These are phyloP conservation scores for Patellifolia procumbens DNA, from an alignment of 179 eudicot species.

Conservation along the genomic window DNA sequence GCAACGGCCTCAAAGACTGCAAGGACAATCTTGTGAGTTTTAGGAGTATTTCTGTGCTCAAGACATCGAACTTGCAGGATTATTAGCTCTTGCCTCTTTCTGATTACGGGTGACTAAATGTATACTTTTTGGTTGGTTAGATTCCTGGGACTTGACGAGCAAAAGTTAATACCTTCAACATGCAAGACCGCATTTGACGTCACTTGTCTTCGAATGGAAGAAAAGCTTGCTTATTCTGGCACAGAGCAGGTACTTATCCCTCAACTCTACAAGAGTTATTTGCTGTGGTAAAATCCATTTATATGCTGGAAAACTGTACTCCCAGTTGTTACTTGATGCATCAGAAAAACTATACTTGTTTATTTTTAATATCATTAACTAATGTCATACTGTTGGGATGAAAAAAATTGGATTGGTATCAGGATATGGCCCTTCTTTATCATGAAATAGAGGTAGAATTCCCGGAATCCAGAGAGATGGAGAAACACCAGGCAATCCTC, in stretches of 20 bases:
- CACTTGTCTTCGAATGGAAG: slow-evolving; percentile 84
- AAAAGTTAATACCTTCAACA: slow-evolving; percentile 55
- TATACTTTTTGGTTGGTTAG: slow-evolving; percentile 38
- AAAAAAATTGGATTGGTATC: slow-evolving; percentile 8
- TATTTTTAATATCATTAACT: neutral
- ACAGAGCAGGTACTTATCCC: slow-evolving; percentile 60
- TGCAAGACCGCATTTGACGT: slow-evolving; percentile 82
- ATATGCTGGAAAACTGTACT: neutral
- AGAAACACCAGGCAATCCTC: slow-evolving; percentile 73
- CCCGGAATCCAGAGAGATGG: slow-evolving; percentile 48
- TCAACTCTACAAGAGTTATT: slow-evolving; percentile 1
- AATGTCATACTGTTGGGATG: neutral
- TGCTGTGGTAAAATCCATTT: neutral
- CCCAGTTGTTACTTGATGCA: neutral
- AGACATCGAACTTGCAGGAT: neutral
- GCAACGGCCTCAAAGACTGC: slow-evolving; percentile 67
- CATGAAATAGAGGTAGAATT: slow-evolving; percentile 86
- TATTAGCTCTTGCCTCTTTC: neutral
- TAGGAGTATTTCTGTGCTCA: neutral
- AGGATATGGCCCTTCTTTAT: slow-evolving; percentile 96
- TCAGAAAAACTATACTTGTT: too few relatives aligned
- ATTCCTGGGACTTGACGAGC: slow-evolving; percentile 75
- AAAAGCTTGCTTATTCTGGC: slow-evolving; percentile 68
- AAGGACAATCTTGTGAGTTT: slow-evolving; percentile 72
- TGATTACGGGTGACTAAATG: too few relatives aligned